These are phyloP conservation scores for Closterium sp. DNA, from an alignment of 139 green algal genomes.

Conservation along the genomic window DNA sequence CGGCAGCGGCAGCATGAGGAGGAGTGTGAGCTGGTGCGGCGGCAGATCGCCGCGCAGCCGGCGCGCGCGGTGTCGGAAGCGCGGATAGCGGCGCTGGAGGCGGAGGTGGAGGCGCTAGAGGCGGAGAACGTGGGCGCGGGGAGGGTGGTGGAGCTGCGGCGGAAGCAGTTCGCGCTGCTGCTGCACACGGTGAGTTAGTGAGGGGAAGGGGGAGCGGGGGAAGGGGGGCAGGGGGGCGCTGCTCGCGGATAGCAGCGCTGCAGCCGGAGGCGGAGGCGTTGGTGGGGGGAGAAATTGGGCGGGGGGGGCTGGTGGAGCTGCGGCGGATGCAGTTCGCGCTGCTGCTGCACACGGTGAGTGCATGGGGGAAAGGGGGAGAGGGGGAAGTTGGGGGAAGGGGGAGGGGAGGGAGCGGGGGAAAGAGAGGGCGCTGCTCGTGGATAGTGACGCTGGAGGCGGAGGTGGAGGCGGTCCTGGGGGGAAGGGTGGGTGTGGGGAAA, in stretches of 20 bases:
- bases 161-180: conserved; percentile 67
- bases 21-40: conserved; percentile 60
- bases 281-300: conserved; percentile 6
- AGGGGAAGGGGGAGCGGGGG: neutral
- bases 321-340: conserved; percentile 64
- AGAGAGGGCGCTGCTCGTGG: too few species aligned
- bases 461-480: too few species aligned
- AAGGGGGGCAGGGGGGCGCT: neutral
- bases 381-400: too few species aligned
- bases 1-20: conserved; percentile 61
- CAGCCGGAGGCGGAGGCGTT: conserved; percentile 8
- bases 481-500: too few species aligned
- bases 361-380: too few species aligned
- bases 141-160: conserved; percentile 43
- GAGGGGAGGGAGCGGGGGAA: too few species aligned
- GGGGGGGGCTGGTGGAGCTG: conserved; percentile 26
- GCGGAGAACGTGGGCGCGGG: conserved; percentile 6
- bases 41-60: conserved; percentile 56
- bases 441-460: too few species aligned
- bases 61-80: conserved; percentile 43
- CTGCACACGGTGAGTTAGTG: conserved; percentile 60
- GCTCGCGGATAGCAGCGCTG: conserved; percentile 40
- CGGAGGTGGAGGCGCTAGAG: conserved; percentile 26
- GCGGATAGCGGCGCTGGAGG: conserved; percentile 48
- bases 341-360: conserved; percentile 60